Evolutionary conservation across 2,329 filamentous ascomycete species (phyloP).

Genomic region (Dactylella cylindrospora): DNA sequence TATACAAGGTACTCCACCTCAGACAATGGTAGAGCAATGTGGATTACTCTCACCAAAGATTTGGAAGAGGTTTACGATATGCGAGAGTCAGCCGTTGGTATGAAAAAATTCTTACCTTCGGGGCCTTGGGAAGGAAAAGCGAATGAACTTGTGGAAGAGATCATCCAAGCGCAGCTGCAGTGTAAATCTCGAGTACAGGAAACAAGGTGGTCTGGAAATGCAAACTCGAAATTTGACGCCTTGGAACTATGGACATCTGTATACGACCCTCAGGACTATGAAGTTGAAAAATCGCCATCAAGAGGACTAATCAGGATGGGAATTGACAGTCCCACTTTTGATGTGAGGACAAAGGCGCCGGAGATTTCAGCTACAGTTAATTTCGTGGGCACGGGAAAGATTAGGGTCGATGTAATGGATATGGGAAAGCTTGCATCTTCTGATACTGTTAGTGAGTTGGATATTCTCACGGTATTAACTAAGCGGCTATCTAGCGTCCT

Average conservation of each 20-base stretch:
- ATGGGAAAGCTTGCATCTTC: slow-evolving; percentile 42
- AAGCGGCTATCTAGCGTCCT: slow-evolving; percentile 39
- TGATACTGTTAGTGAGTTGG: slow-evolving; percentile 29
- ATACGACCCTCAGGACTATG: slow-evolving; percentile 32
- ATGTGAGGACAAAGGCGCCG: slow-evolving; percentile 24
- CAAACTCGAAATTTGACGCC: slow-evolving; percentile 41
- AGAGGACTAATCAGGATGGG: slow-evolving; percentile 32
- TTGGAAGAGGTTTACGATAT: slow-evolving; percentile 61
- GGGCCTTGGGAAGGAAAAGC: slow-evolving; percentile 78
- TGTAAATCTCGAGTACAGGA: slow-evolving; percentile 52
- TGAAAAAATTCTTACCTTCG: slow-evolving; percentile 70
- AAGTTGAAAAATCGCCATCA: slow-evolving; percentile 24
- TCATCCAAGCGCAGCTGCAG: slow-evolving; percentile 82
- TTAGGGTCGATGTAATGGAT: slow-evolving; percentile 39
- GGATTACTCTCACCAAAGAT: slow-evolving; percentile 67
- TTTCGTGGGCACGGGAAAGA: slow-evolving; percentile 31
- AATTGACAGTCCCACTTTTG: slow-evolving; percentile 29
- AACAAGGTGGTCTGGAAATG: slow-evolving; percentile 36
- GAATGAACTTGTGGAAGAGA: slow-evolving; percentile 75
- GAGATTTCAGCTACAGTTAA: slow-evolving; percentile 39
- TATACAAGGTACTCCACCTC: slow-evolving; percentile 74
- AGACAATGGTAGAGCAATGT: slow-evolving; percentile 64
- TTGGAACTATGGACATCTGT: slow-evolving; percentile 41
- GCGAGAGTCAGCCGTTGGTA: slow-evolving; percentile 59
- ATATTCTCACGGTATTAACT: slow-evolving; percentile 31